Conservation (phyloP, 139 green algal genomes). For the Zygnema circumcarinatum region DNA sequence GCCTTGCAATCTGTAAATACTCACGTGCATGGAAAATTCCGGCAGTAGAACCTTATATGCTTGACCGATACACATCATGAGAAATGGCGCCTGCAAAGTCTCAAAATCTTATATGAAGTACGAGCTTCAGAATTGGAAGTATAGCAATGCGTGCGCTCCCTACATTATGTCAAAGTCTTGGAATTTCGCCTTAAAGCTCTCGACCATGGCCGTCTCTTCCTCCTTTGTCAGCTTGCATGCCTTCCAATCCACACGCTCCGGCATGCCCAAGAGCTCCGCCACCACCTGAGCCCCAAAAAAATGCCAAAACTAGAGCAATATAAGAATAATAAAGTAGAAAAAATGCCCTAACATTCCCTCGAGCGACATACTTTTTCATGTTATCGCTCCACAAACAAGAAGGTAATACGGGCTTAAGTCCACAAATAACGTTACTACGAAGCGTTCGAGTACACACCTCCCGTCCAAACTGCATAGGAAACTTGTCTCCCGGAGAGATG, state of each 20-base stretch:
- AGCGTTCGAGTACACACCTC: no score
- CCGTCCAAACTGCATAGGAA: slow-evolving; percentile 64
- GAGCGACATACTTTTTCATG: background rate
- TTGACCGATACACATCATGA: no score
- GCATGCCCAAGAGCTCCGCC: slow-evolving; percentile 72
- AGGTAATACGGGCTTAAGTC: background rate
- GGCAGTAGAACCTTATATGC: no score
- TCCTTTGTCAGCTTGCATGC: slow-evolving; percentile 52
- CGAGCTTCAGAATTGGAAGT: no score
- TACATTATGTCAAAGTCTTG: slow-evolving; percentile 72
- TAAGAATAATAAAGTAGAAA: background rate
- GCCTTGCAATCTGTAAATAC: no score
- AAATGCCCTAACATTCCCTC: background rate
- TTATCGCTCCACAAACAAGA: background rate
- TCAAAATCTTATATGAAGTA: no score
- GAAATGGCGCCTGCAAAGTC: no score
- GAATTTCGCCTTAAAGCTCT: slow-evolving; percentile 83
- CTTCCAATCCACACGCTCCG: slow-evolving; percentile 86
- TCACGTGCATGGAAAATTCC: no score
- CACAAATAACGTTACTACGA: background rate
- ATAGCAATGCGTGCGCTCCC: no score
- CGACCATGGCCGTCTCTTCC: slow-evolving; percentile 72
- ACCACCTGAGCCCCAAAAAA: slow-evolving; percentile 66
- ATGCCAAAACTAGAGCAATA: background rate
- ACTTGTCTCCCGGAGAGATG: slow-evolving; percentile 64